Conservation (phyloP, 148 eudicot genomes). For the Pouteria glomerata region DNA sequence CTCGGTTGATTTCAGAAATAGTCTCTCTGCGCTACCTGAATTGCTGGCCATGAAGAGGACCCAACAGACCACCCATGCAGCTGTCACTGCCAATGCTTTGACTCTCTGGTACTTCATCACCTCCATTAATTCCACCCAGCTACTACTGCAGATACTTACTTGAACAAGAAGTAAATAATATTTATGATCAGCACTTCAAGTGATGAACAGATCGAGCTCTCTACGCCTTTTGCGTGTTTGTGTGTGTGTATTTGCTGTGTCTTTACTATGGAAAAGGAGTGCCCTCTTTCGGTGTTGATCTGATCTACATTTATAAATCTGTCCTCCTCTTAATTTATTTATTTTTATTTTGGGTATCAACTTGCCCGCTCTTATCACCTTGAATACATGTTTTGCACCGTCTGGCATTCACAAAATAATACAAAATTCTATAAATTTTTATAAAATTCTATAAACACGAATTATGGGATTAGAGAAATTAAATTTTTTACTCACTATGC, state of each 20-base stretch:
- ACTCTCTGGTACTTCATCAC: slow-evolving; percentile 12
- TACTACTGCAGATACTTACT: no score
- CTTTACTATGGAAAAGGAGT: not conserved
- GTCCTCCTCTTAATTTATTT: not conserved
- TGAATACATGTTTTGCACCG: not conserved
- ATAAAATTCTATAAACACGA: no score
- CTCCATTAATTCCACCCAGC: slow-evolving; percentile 14
- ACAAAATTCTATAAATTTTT: no score
- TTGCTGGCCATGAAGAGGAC: slow-evolving; percentile 19
- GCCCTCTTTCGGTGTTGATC: not conserved
- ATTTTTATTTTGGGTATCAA: not conserved
- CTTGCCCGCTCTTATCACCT: not conserved
- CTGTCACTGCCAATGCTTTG: slow-evolving; percentile 9
- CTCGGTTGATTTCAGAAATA: slow-evolving; percentile 19
- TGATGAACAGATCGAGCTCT: no score
- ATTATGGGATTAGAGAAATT: no score
- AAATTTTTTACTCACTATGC: no score
- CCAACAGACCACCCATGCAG: slow-evolving; percentile 29
- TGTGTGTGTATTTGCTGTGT: not conserved
- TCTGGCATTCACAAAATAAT: no score
- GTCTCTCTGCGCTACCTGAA: slow-evolving; percentile 40
- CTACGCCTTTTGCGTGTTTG: no score
- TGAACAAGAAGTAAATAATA: no score
- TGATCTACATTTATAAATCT: not conserved
- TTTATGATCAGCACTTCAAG: no score